Evolutionary conservation across 179 eudicot genomes (phyloP), one percentile per base, ranked within the genome.

Genomic region (Beta corolliflora): DNA sequence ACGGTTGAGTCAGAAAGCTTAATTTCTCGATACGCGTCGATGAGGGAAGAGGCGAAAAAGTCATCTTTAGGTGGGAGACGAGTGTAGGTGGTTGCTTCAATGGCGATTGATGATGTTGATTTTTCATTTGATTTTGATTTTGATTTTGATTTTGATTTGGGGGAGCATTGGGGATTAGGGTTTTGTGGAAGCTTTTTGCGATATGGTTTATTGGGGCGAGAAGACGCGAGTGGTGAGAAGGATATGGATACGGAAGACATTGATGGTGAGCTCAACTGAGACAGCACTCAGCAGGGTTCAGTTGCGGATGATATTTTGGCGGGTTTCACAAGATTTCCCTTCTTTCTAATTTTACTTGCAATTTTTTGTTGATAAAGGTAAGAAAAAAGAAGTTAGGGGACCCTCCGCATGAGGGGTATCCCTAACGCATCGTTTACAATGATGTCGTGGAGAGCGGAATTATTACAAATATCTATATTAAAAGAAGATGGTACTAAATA

Each of bases 11-110:
- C 96, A 25, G 94, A 89, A 7, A 91, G 86, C 78, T 81, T 94
- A 70, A 95, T 84, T 48, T 83, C 93, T 13, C 73, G 72, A 8
- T 45, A 64, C 14, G 68, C 64, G 45, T 14, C 85, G 25, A 71
- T 60, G 68, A 78, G 72, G 8, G 84, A 48, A 3, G 87, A 82
- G 23, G 83, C 68, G 18, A 81, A 69, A 75, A 76, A 77, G 58
- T 91, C 97, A 1, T 94, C 96, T 76, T 70, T 90, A 25, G 94
- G 96, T 16, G 99, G 98, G 48, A 96, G 92, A 58, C 94, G 93
- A 76, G 98, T 91, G 89, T 89, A 95, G 75, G 92, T 91, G 80
- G 98, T 95, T 61, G 97, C 95, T 44, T 93, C 95, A 69, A 72
- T 50, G 61, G 84, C 84, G 0, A 83, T 61, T 64, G 80, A 73